Evolutionary conservation across 2,329 filamentous ascomycete genomes (phyloP).

Genomic region (Fusarium sp.): DNA sequence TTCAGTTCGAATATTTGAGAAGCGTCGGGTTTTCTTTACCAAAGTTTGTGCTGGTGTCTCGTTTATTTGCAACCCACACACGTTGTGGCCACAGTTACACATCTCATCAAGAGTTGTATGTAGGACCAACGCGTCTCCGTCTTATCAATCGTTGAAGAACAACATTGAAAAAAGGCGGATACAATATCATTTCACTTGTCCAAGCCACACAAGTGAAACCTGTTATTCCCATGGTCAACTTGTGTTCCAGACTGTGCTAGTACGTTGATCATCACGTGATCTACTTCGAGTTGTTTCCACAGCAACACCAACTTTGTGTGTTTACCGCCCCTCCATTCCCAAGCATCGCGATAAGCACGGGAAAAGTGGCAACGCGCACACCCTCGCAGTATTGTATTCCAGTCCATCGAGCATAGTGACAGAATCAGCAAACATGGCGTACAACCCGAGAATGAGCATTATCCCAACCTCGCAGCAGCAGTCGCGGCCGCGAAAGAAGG

Average conservation of each 20-base stretch:
- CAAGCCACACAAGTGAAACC: background rate
- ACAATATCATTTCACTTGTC: background rate
- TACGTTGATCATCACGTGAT: conserved; percentile 27
- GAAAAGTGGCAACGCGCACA: conserved; percentile 9
- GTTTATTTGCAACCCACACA: background rate
- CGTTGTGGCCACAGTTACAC: background rate
- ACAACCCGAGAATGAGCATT: conserved; percentile 71
- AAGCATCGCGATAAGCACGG: conserved; percentile 19
- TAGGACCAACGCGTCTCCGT: background rate
- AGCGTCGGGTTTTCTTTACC: background rate
- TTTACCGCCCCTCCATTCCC: conserved; percentile 35
- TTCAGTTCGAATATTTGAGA: background rate
- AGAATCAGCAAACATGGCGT: conserved; percentile 60
- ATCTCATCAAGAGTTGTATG: background rate
- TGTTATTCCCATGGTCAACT: background rate
- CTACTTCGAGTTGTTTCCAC: conserved; percentile 36
- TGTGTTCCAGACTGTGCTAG: background rate
- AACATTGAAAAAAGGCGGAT: background rate
- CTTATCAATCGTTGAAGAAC: background rate
- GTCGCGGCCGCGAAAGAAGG: conserved; percentile 67
- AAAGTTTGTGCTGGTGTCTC: background rate
- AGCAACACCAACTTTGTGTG: conserved; percentile 38
- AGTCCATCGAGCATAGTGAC: background rate
- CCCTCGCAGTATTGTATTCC: background rate
- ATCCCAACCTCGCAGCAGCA: conserved; percentile 64